Evolutionary conservation across 208 protist species (phyloP).

Genomic region (Crithidia bombi): DNA sequence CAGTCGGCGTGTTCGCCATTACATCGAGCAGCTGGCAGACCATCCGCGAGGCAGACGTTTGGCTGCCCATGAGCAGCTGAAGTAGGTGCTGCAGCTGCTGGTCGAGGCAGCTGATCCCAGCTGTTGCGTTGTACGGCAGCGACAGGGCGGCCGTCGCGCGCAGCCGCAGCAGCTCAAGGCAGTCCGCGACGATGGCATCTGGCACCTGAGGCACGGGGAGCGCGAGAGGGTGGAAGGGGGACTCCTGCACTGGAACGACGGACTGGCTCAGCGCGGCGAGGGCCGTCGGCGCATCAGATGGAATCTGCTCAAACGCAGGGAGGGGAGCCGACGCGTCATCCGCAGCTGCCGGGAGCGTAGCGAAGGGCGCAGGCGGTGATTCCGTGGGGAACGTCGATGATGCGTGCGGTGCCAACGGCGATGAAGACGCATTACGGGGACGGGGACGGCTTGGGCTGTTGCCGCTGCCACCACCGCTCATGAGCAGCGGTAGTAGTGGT

Average conservation of each 20-base stretch:
- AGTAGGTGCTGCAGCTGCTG: constrained; percentile 42
- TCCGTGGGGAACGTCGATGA: not conserved
- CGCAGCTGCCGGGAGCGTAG: no score
- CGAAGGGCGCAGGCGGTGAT: no score
- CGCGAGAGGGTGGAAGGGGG: constrained; percentile 18
- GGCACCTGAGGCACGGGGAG: constrained; percentile 26
- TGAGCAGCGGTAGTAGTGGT: not conserved
- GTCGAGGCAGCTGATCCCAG: constrained; percentile 38
- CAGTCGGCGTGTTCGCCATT: constrained; percentile 28
- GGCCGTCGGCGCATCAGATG: not conserved
- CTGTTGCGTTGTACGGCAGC: constrained; percentile 30
- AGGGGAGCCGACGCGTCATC: not conserved
- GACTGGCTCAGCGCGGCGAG: constrained; percentile 26
- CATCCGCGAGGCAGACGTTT: constrained; percentile 15
- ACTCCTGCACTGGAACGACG: constrained; percentile 27
- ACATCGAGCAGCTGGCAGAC: constrained; percentile 34
- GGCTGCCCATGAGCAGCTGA: constrained; percentile 28
- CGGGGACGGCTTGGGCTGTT: not conserved
- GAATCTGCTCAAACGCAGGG: not conserved
- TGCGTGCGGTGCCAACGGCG: not conserved
- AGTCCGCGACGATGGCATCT: constrained; percentile 23
- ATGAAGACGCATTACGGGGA: not conserved
- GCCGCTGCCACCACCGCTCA: not conserved
- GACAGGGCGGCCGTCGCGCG: constrained; percentile 30
- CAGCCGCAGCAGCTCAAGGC: constrained; percentile 29